Evolutionary conservation across 371 early-diverging fungal genomes (phyloP).

Genomic region (Mortierella sp.): DNA sequence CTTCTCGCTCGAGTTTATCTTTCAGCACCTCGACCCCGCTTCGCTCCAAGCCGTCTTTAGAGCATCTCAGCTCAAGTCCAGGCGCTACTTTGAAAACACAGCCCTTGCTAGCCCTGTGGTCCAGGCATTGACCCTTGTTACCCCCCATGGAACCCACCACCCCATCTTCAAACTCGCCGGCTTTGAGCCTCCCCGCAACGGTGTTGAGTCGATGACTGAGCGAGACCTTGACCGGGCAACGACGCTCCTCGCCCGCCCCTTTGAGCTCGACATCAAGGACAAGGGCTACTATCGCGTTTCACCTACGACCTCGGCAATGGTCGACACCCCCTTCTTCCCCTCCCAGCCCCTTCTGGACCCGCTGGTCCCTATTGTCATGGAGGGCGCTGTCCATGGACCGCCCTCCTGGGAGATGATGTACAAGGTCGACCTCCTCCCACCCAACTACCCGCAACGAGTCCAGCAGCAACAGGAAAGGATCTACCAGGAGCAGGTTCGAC

Average conservation of each 20-base stretch:
- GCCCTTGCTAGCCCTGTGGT: slow-evolving; percentile 51
- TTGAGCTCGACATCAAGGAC: slow-evolving; percentile 51
- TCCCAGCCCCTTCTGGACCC: slow-evolving; percentile 54
- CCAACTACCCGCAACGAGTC: slow-evolving; percentile 51
- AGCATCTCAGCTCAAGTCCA: slow-evolving; percentile 50
- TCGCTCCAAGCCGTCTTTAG: slow-evolving; percentile 51
- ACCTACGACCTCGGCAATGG: slow-evolving; percentile 48
- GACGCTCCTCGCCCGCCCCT: slow-evolving; percentile 44
- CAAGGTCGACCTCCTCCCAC: slow-evolving; percentile 50
- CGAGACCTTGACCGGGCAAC: slow-evolving; percentile 49
- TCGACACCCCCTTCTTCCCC: slow-evolving; percentile 56
- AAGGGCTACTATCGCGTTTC: slow-evolving; percentile 57
- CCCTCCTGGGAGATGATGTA: slow-evolving; percentile 58
- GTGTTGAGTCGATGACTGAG: slow-evolving; percentile 37
- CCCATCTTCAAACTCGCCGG: slow-evolving; percentile 52
- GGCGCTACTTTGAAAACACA: slow-evolving; percentile 55
- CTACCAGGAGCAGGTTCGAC: slow-evolving; percentile 46
- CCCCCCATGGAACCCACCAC: slow-evolving; percentile 48
- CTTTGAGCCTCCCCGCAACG: slow-evolving; percentile 25
- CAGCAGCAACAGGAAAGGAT: slow-evolving; percentile 57
- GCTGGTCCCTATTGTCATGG: slow-evolving; percentile 45
- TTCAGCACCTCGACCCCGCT: slow-evolving; percentile 54
- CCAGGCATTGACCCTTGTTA: slow-evolving; percentile 50
- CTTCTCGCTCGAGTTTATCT: slow-evolving; percentile 57
- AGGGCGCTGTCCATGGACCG: slow-evolving; percentile 41